Conservation (phyloP, 345 rosid species). For the Turnera subulata region DNA sequence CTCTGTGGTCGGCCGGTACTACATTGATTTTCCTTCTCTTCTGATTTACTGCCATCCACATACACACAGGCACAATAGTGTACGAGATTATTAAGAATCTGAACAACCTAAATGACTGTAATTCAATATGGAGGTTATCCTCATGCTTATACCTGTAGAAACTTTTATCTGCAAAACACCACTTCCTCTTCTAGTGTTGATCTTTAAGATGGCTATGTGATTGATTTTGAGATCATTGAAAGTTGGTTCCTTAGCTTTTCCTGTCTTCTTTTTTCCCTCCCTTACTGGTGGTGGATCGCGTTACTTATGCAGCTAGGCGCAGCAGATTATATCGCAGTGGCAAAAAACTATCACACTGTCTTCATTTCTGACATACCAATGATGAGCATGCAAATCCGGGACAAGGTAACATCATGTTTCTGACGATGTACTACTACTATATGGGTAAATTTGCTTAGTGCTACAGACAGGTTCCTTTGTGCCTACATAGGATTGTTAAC, state of each 20-base stretch:
- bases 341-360: conserved; percentile 70
- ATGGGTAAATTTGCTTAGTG: not conserved
- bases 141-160: too few species aligned
- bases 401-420: conserved; percentile 49
- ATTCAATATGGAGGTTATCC: too few species aligned
- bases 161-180: not conserved
- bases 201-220: not conserved
- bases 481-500: too few species aligned
- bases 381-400: conserved; percentile 85
- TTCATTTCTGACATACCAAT: conserved; percentile 72
- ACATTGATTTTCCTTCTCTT: conserved; percentile 9
- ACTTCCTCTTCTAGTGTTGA: not conserved
- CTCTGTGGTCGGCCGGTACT: conserved; percentile 76
- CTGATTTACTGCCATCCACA: not conserved
- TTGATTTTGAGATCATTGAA: not conserved
- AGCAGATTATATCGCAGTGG: conserved; percentile 90
- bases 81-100: too few species aligned
- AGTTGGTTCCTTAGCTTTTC: not conserved
- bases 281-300: not conserved
- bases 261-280: not conserved
- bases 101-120: too few species aligned
- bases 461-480: not conserved
- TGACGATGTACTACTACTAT: too few species aligned
- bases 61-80: too few species aligned
- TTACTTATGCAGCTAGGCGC: conserved; percentile 58